Base-by-base conservation (phyloP, 129 eudicot species). In the Glebionis coronaria region DNA sequence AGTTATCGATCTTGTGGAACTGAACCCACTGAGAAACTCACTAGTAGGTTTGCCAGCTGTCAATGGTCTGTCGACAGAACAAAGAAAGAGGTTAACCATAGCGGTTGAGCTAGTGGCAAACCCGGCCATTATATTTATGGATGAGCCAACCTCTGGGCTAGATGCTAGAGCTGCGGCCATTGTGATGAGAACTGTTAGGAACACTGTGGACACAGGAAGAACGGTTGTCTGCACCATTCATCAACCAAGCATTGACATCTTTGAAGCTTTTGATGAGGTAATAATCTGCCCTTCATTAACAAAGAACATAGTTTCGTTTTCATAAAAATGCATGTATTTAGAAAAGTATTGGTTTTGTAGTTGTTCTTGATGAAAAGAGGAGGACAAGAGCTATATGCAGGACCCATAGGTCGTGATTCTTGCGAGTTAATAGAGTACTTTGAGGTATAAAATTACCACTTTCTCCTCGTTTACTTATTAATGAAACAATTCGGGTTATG, bases 311-410 rank as follows among this genome's bases (percentile, higher is more conserved):
- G 4, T 35, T 4, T 5, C 9, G 5, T 35, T 4, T 35, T 5
- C 40, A 5, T 35, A 5, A 35, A 35, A 35, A 35, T 35, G 9
- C 2, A 35, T 35, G 42, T 35, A 29, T 35, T 2, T 71, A 60
- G 35, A n/a, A n/a, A 31, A 19, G 3, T 16, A 18, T 14, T 12
- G 69, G 15, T 50, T 55, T 78, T 78, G 76, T 81, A 89, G 96
- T 75, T 89, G 16, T 82, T 89, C 66, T 75, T 89, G 70, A 76
- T 89, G 90, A 85, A 89, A 79, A 78, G 90, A 12, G 96, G 96
- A 54, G 96, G 96, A 21, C 70, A 0, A 35, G 42, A 35, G 9
- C 42, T 35, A 8, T 35, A 35, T 35, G 42, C 2, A 6, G 42
- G 42, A 45, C 89, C 92, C 47, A 70, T 89, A 2, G 96, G 96